Evolutionary conservation across 2,329 filamentous ascomycete species (phyloP).

Genomic region (Akanthomyces muscarius): DNA sequence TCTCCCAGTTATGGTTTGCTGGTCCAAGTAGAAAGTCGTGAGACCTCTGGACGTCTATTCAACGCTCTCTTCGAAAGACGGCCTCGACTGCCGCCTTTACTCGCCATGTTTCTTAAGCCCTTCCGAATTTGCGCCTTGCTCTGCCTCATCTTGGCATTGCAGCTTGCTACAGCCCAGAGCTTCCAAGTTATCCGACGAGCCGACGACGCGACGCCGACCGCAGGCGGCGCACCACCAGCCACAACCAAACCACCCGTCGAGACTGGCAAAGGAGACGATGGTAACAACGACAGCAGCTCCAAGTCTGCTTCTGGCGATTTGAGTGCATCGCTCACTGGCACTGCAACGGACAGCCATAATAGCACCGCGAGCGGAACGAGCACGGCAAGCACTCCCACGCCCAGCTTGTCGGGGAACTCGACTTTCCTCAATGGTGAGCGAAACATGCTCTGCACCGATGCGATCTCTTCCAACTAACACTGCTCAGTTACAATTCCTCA

Average conservation of each 20-base stretch:
- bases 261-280: slow-evolving; percentile 13
- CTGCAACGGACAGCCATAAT: neutral
- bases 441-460: neutral
- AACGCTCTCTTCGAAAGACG: slow-evolving; percentile 6
- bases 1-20: slow-evolving; percentile 6
- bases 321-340: neutral
- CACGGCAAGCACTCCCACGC: slow-evolving; percentile 16
- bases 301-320: neutral
- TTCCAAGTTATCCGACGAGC: slow-evolving; percentile 32
- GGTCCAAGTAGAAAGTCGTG: neutral
- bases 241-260: slow-evolving; percentile 21
- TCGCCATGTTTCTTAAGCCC: slow-evolving; percentile 34
- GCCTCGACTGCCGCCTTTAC: neutral
- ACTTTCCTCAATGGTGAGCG: slow-evolving; percentile 34
- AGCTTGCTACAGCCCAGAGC: slow-evolving; percentile 34
- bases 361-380: slow-evolving; percentile 14
- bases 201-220: slow-evolving; percentile 17
- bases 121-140: slow-evolving; percentile 36
- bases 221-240: slow-evolving; percentile 17
- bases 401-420: slow-evolving; percentile 27
- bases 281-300: neutral
- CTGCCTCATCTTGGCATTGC: slow-evolving; percentile 36
- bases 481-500: slow-evolving; percentile 41
- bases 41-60: neutral
- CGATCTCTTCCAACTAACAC: neutral